phyloP scores from a whole-genome alignment of 345 rosid species.

The Salix brachista region DNA sequence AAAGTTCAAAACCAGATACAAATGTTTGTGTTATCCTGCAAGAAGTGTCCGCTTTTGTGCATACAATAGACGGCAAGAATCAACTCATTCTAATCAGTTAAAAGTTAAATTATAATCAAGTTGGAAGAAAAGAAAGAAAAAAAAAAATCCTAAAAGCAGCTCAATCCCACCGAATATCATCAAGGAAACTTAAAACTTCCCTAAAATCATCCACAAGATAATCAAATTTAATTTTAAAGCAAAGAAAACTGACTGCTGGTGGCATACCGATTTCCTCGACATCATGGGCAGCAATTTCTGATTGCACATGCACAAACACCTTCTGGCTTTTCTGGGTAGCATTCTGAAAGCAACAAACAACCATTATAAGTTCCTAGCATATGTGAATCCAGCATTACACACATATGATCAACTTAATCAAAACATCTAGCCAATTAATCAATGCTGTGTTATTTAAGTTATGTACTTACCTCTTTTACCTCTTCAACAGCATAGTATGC shows the following conservation, averaged over 20 bases:
- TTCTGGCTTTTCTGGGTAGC: constrained; percentile 91
- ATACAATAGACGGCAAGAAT: not conserved
- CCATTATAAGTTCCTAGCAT: not conserved
- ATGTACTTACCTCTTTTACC: constrained; percentile 65
- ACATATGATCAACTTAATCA: not conserved
- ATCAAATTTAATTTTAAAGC: not conserved
- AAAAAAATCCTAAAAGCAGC: not conserved
- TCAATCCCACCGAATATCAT: not conserved
- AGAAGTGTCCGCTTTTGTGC: not conserved
- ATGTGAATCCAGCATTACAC: not conserved
- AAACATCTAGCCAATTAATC: not conserved
- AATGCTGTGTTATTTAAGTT: not conserved
- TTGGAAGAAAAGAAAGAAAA: not conserved
- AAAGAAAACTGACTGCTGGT: not conserved
- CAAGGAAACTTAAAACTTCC: not conserved
- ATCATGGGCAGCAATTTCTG: constrained; percentile 91
- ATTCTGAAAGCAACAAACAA: constrained; percentile 47
- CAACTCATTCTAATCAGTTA: not conserved
- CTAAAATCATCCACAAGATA: not conserved
- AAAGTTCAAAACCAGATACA: not conserved
- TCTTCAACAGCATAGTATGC: constrained; percentile 92
- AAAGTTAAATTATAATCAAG: not conserved
- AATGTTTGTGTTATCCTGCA: not conserved
- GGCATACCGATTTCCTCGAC: constrained; percentile 91
- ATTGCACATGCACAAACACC: constrained; percentile 74